These are phyloP conservation scores for Leishmania amazonensis DNA, from an alignment of 208 protist genomes.

Conservation along the genomic window DNA sequence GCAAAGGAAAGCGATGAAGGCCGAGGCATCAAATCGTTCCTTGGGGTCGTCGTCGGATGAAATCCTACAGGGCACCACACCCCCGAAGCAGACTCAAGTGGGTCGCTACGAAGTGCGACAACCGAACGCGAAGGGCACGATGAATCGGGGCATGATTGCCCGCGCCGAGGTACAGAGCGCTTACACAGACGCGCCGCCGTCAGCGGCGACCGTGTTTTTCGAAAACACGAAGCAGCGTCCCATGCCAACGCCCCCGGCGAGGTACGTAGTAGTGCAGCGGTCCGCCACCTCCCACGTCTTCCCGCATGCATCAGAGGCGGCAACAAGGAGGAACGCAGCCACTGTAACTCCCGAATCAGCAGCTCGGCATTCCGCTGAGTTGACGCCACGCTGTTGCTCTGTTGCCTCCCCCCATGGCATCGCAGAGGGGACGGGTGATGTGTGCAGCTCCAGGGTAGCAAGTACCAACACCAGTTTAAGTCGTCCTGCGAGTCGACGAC, in stretches of 20 bases:
- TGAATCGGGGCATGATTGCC: neutral
- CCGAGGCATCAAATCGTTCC: neutral
- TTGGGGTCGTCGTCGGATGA: neutral
- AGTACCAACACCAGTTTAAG: neutral
- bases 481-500: neutral
- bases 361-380: neutral
- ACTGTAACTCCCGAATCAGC: neutral
- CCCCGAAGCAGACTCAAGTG: neutral
- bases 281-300: constrained; percentile 1
- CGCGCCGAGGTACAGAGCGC: neutral
- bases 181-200: neutral
- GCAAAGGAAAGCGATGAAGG: neutral
- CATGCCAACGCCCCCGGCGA: neutral
- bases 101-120: neutral
- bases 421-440: neutral
- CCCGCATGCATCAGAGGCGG: neutral
- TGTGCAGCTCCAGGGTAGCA: neutral
- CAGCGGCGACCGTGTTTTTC: neutral
- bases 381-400: neutral
- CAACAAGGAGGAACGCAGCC: neutral
- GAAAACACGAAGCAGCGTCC: neutral
- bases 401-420: neutral
- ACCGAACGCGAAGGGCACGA: neutral
- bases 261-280: constrained; percentile 21
- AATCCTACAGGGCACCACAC: neutral